These are phyloP conservation scores for Teratosphaeria zuluensis DNA, from an alignment of 2,329 filamentous ascomycete species.

Conservation along the genomic window DNA sequence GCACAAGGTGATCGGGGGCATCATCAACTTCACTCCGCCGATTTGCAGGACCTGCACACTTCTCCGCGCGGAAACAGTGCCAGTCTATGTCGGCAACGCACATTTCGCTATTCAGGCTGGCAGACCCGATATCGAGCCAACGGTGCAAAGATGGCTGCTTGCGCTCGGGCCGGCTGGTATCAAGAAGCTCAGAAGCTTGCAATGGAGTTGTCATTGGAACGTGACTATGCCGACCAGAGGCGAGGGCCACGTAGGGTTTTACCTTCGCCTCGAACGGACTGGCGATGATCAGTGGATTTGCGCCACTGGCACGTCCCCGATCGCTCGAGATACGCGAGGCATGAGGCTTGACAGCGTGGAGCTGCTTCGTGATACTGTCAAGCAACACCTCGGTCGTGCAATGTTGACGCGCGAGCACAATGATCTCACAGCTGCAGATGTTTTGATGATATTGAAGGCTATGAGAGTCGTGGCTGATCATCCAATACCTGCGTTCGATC, in stretches of 20 bases:
- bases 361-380: conserved; percentile 10
- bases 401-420: background rate
- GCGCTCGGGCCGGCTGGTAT: conserved; percentile 7
- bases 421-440: conserved; percentile 4
- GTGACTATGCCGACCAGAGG: conserved; percentile 11
- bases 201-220: conserved; percentile 17
- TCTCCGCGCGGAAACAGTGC: conserved; percentile 15
- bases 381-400: background rate
- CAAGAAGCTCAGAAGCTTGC: conserved; percentile 10
- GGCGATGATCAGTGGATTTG: conserved; percentile 3
- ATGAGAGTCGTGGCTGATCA: conserved; percentile 16
- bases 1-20: conserved; percentile 7
- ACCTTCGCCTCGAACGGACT: conserved; percentile 10
- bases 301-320: conserved; percentile 8
- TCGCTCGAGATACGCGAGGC: conserved; percentile 11
- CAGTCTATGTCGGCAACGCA: conserved; percentile 11
- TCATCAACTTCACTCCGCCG: conserved; percentile 10
- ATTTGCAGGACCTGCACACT: conserved; percentile 12
- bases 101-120: conserved; percentile 16
- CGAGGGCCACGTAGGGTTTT: conserved; percentile 21
- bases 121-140: background rate
- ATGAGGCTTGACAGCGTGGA: conserved; percentile 17
- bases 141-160: conserved; percentile 8
- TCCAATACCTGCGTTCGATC: conserved; percentile 9
- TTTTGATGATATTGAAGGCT: conserved; percentile 11